Conservation (phyloP, 768 basidiomycete genomes). For the Mycena polygramma region DNA sequence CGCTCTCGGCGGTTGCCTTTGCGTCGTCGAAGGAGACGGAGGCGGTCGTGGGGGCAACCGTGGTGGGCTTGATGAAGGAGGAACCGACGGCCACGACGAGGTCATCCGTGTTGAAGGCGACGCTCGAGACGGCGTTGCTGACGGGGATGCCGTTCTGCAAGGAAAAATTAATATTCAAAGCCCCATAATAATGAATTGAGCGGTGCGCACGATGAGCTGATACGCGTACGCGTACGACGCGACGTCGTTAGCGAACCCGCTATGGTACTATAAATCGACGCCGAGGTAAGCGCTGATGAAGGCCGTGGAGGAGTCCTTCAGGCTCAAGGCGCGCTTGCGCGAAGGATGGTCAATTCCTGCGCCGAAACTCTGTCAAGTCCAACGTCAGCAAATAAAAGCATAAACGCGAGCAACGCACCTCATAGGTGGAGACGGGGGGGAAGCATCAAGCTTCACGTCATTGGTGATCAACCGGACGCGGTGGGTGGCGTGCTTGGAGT, state of each 20-base stretch:
- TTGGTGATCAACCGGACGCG: constrained; percentile 46
- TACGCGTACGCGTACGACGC: constrained; percentile 42
- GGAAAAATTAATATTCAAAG: neutral
- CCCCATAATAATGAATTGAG: neutral
- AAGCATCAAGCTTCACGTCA: constrained; percentile 46
- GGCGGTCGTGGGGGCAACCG: neutral
- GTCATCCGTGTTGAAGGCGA: constrained; percentile 55
- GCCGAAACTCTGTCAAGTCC: constrained; percentile 37
- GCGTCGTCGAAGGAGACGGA: neutral
- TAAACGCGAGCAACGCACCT: constrained; percentile 31
- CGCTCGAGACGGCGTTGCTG: constrained; percentile 58
- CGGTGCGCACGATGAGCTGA: constrained; percentile 41
- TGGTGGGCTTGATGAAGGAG: constrained; percentile 49
- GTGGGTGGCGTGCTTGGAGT: constrained; percentile 50
- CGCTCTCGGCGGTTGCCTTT: neutral
- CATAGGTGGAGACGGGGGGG: constrained; percentile 3
- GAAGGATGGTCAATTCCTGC: constrained; percentile 33
- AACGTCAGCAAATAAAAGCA: neutral
- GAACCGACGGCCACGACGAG: constrained; percentile 48
- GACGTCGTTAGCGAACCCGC: constrained; percentile 36
- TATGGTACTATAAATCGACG: constrained; percentile 24
- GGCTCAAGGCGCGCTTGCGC: constrained; percentile 39
- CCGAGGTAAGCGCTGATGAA: constrained; percentile 26
- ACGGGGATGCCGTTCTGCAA: constrained; percentile 48
- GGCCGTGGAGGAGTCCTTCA: constrained; percentile 34